Evolutionary conservation across 2,329 filamentous ascomycete genomes (phyloP).

Genomic region (Penicillium sp.): DNA sequence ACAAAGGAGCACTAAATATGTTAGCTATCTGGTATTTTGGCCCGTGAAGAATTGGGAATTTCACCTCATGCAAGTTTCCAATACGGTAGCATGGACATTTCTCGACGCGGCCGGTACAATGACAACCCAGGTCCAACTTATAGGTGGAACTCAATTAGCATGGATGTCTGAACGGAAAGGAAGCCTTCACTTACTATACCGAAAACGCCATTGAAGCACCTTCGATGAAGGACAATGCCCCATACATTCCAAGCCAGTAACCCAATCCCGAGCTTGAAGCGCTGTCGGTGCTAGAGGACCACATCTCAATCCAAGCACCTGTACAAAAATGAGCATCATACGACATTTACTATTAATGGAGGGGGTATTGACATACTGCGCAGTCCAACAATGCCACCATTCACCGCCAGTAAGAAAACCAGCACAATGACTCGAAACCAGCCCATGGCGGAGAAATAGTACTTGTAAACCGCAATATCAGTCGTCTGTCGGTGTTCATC

Average conservation of each 20-base stretch:
- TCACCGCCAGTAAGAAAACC: constrained; percentile 15
- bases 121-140: constrained; percentile 16
- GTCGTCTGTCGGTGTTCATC: not conserved
- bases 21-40: not conserved
- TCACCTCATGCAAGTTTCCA: constrained; percentile 17
- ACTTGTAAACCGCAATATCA: constrained; percentile 20
- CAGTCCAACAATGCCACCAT: no score
- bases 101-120: constrained; percentile 19
- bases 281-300: constrained; percentile 17
- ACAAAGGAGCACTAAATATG: no score
- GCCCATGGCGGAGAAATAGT: constrained; percentile 24
- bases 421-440: constrained; percentile 13
- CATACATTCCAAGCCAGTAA: constrained; percentile 21
- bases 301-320: constrained; percentile 19
- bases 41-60: not conserved
- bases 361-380: no score
- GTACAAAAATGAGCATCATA: not conserved
- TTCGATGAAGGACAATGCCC: not conserved
- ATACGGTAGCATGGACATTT: constrained; percentile 23
- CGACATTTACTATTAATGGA: not conserved
- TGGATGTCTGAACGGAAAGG: not conserved
- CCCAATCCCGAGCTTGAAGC: constrained; percentile 6
- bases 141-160: not conserved
- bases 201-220: no score
- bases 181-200: no score